Base-by-base conservation (phyloP, 495 filamentous ascomycete genomes). In the Stereocaulon alpinum region DNA sequence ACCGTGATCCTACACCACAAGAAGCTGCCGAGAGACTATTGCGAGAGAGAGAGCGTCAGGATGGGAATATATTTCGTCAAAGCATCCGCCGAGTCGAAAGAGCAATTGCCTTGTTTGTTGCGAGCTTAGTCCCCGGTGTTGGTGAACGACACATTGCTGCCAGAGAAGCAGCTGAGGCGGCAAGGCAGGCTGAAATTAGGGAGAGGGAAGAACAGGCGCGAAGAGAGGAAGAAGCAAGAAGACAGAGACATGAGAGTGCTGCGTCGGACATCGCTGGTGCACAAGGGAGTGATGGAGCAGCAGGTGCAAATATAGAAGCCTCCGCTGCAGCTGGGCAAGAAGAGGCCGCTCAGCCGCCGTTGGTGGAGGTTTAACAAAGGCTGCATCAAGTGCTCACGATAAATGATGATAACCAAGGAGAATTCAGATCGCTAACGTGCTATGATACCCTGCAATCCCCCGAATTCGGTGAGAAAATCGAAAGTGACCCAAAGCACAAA, bases 71-170 rank as follows among this genome's bases (percentile, higher is more conserved):
- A 80, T 47, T 84, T 12, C 67, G 76, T 63, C 73, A 84, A 43
- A 76, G 77, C 34, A 65, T 87, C 14, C 74, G 87, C 62, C 74
- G 83, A 15, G 69, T 80, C 14, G 91, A 95, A 68, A 80, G 89
- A 54, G 86, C 87, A 15, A 68, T 87, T n/a, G 80, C 90, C 15
- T 73, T 96, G 34, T 92, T 96, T 65, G 69, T 95, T 40, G 89
- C 89, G 6, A 93, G 87, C 71, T 73, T 96, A 55, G 82, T 89
- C 32, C 91, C 91, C 0, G 91, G 91, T 9, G 77, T 95, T 15
- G 88, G 89, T 0, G 91, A 95, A 70, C 73, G 88, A 47, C 86
- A 93, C 66, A 88, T 95, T 48, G 77, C 79, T 60, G 84, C 82
- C 40, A 76, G 84, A 41, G 84, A 86, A 65, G 81, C 77, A 4